Evolutionary conservation across 176 grass and related monocot species (phyloP).

Genomic region (Otatea glauca): DNA sequence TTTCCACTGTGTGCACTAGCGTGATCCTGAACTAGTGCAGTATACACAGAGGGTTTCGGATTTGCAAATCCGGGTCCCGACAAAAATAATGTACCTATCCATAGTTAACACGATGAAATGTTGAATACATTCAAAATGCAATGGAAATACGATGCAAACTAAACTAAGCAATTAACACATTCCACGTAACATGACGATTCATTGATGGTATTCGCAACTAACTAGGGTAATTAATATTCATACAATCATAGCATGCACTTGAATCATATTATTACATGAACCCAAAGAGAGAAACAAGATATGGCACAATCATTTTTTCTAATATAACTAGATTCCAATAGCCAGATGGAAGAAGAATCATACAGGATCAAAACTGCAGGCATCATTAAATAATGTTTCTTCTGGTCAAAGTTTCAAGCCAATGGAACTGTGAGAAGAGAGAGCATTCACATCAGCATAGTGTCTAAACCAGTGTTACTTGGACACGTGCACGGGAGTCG

Average conservation of each 20-base stretch:
- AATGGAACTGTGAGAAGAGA: too few relatives aligned
- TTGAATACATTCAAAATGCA: neutral
- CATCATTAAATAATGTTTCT: neutral
- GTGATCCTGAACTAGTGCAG: too few relatives aligned
- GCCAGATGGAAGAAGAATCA: too few relatives aligned
- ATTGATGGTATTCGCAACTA: too few relatives aligned
- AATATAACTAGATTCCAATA: neutral
- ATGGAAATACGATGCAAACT: neutral
- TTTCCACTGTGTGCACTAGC: too few relatives aligned
- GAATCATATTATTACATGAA: neutral
- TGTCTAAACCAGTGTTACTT: neutral
- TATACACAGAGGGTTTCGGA: too few relatives aligned
- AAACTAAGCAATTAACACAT: neutral
- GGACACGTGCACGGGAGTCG: too few relatives aligned
- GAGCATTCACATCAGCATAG: neutral
- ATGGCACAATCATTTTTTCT: neutral
- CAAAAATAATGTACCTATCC: too few relatives aligned
- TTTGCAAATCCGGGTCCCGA: too few relatives aligned
- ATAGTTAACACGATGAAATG: constrained; percentile 15
- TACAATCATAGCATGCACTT: neutral
- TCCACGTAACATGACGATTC: neutral
- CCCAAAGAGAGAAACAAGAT: neutral
- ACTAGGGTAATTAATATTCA: neutral
- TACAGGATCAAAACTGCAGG: too few relatives aligned
- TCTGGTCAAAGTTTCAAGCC: too few relatives aligned